phyloP scores from a whole-genome alignment of 1,139 yeast genomes.

The Kazachstania sp. region DNA sequence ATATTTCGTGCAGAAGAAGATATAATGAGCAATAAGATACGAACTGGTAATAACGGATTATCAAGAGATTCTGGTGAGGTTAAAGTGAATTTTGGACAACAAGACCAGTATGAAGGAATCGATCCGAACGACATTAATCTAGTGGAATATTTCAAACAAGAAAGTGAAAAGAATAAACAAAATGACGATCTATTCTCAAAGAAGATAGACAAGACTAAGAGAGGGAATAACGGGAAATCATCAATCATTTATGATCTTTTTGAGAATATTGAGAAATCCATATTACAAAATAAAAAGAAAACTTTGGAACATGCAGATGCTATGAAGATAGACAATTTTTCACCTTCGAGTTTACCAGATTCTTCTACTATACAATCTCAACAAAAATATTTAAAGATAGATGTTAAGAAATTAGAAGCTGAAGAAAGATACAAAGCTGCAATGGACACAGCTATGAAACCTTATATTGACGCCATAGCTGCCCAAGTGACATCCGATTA shows the following conservation, averaged over 20 bases:
- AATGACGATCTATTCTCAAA: not conserved
- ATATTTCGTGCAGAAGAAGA: not conserved
- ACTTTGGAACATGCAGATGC: constrained; percentile 4
- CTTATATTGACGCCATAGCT: constrained; percentile 9
- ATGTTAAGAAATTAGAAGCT: constrained; percentile 13
- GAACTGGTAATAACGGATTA: too few species aligned
- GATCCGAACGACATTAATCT: constrained; percentile 2
- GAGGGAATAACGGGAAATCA: not conserved
- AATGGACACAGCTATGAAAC: constrained; percentile 18
- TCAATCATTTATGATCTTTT: constrained; percentile 5
- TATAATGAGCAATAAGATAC: not conserved
- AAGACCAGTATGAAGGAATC: not conserved
- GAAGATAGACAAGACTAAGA: not conserved
- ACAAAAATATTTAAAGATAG: not conserved
- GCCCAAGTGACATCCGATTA: constrained; percentile 19
- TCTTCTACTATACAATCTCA: not conserved
- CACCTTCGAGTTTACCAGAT: not conserved
- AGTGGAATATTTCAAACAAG: constrained; percentile 7
- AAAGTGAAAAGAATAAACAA: not conserved
- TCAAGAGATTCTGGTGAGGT: not conserved
- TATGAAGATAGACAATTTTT: not conserved
- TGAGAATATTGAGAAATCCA: constrained; percentile 6
- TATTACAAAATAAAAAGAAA: constrained; percentile 6
- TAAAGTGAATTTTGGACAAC: constrained; percentile 3
- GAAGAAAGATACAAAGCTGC: constrained; percentile 20